A percentile compares a stretch with the other conserved stretches of the same genome.
These are phyloP conservation scores for Turnera subulata DNA, from an alignment of 345 rosid species.

Conservation along the genomic window DNA sequence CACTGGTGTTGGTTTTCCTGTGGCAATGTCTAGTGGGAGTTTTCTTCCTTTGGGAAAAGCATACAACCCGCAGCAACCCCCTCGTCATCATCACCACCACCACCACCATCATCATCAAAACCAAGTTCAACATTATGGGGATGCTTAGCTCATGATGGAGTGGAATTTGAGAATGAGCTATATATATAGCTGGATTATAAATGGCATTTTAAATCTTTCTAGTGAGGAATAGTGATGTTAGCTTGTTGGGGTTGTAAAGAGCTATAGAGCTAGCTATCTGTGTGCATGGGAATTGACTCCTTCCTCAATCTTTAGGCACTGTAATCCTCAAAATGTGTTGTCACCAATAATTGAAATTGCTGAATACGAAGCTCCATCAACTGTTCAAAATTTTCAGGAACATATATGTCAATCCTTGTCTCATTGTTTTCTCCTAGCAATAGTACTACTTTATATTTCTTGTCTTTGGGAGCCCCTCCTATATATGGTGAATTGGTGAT, in stretches of 20 bases:
- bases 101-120: slow-evolving; percentile 5
- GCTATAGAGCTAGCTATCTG: slow-evolving; percentile 8
- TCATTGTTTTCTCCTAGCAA: neutral
- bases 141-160: slow-evolving; percentile 8
- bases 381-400: slow-evolving; percentile 13
- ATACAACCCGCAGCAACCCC: slow-evolving; percentile 13
- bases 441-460: neutral
- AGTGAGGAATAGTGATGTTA: neutral
- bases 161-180: neutral
- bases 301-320: neutral
- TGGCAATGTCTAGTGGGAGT: slow-evolving; percentile 28
- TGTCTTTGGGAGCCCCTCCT: no score
- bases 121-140: slow-evolving; percentile 18
- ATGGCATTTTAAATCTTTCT: slow-evolving; percentile 5
- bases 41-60: slow-evolving; percentile 22
- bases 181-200: neutral
- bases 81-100: neutral
- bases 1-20: slow-evolving; percentile 35
- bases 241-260: slow-evolving; percentile 10
- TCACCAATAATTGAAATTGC: slow-evolving; percentile 9
- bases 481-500: no score
- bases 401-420: slow-evolving; percentile 1
- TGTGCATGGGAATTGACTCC: neutral
- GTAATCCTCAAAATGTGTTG: slow-evolving; percentile 15
- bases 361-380: neutral